These are phyloP conservation scores for Diplodia sapinea DNA, from an alignment of 2,329 filamentous ascomycete genomes.

Conservation along the genomic window DNA sequence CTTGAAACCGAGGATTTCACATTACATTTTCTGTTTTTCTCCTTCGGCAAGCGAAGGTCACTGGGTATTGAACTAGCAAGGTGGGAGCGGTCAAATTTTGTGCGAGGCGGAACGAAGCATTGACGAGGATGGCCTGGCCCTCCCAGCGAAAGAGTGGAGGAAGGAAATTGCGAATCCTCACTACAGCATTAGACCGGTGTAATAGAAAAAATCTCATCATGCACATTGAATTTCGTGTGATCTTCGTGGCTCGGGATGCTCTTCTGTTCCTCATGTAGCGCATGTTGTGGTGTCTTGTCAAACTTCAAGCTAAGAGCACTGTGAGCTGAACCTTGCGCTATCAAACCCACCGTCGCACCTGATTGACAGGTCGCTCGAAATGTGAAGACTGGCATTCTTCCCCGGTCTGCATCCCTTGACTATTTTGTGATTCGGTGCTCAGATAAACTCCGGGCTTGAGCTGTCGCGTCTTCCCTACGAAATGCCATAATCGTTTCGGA, in stretches of 20 bases:
- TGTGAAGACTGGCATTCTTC: neutral
- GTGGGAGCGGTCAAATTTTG: neutral
- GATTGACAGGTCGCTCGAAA: neutral
- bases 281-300: neutral
- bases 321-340: neutral
- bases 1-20: neutral
- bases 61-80: neutral
- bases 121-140: neutral
- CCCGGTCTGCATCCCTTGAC: neutral
- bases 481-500: neutral
- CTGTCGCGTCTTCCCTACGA: neutral
- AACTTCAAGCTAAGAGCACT: neutral
- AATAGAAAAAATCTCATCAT: slow-evolving; percentile 6
- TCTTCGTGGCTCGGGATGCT: neutral
- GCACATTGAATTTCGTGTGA: neutral
- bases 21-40: neutral
- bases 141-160: neutral
- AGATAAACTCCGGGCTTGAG: neutral
- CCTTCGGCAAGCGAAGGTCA: neutral
- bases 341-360: neutral
- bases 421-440: neutral
- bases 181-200: slow-evolving; percentile 25
- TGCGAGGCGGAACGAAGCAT: neutral
- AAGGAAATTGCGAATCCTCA: slow-evolving; percentile 1
- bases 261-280: neutral